Base-by-base conservation (phyloP, 441 rosid genomes). In the Arabidopsis lyrata region DNA sequence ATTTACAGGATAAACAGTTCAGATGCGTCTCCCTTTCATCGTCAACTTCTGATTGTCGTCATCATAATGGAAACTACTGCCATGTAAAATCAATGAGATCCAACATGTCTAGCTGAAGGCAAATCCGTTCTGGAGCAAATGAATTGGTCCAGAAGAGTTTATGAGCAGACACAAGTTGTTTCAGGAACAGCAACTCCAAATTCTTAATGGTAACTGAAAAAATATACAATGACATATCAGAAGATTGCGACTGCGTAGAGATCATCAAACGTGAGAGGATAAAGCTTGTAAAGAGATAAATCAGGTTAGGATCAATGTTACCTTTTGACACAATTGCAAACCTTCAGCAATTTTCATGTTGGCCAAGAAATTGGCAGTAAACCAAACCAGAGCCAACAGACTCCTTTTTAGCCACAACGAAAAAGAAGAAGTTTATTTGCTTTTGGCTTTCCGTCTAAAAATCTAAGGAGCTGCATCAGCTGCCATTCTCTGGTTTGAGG, bases 381-480 rank as follows among this genome's bases (percentile, higher is more conserved):
- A 39, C 63, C 42, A 54, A 41, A 39, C 62, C 27, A 31, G 11
- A 74, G 36, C 63, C 68, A 60, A 48, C 45, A 6, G 62, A 18
- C 60, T 67, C 63, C 36, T 39, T 48, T 31, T 8, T 10, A 29
- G 50, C 50, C 53, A 15, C 10, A 64, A 45, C 12, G 59, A 5
- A 34, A 31, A 47, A 13, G 57, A 62, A 52, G 39, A 11, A 47
- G 18, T 5, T 9, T 35, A 14, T 49, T 45, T 50, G 68, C 57
- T 65, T 70, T 15, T 49, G 58, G 72, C 48, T 15, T 77, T 6
- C 38, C 2, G 9, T 41, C 50, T 34, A 31, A 29, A 63, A 29
- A 63, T 59, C 16, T 77, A 72, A 44, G 77, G 32, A 67, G 77
- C 66, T 38, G 66, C 81, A 61, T 77, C 81, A 22, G 74, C 70